These are phyloP conservation scores for Talaromyces thailandensis DNA, from an alignment of 495 filamentous ascomycete species.

Conservation along the genomic window DNA sequence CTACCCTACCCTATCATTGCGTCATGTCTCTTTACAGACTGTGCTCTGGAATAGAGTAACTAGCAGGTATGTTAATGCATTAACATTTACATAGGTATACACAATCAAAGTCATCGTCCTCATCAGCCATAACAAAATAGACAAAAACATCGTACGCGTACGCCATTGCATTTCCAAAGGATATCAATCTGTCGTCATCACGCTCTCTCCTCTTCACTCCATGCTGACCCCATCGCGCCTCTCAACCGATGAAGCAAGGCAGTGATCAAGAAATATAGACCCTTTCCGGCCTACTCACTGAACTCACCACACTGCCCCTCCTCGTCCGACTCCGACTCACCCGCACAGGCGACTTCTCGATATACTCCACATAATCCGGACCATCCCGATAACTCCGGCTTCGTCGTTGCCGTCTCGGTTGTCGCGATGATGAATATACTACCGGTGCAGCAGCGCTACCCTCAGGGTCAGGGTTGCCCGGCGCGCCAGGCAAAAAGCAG, in stretches of 20 bases:
- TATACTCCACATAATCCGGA: conserved; percentile 21
- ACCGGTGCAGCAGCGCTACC: conserved; percentile 12
- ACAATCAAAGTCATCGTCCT: background rate
- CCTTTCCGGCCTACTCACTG: conserved; percentile 24
- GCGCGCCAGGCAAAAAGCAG: conserved; percentile 16
- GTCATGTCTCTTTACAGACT: background rate
- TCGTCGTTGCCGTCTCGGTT: conserved; percentile 11
- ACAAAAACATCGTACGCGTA: background rate
- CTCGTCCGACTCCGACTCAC: conserved; percentile 12
- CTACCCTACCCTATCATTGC: background rate
- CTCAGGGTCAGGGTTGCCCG: conserved; percentile 16
- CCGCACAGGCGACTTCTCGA: conserved; percentile 23
- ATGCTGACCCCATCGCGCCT: too few relatives aligned
- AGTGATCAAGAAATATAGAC: conserved; percentile 21
- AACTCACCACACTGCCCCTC: conserved; percentile 10
- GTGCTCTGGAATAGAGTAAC: too few relatives aligned
- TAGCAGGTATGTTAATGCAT: background rate
- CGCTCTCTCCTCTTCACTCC: background rate
- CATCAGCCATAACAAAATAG: background rate
- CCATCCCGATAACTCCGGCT: conserved; percentile 10
- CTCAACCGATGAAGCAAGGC: background rate
- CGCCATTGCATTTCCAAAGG: background rate
- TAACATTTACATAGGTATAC: background rate
- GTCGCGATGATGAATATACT: conserved; percentile 5
- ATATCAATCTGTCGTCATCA: background rate